Base-by-base conservation (phyloP, 768 basidiomycete species). In the Tylopilus intermedius region DNA sequence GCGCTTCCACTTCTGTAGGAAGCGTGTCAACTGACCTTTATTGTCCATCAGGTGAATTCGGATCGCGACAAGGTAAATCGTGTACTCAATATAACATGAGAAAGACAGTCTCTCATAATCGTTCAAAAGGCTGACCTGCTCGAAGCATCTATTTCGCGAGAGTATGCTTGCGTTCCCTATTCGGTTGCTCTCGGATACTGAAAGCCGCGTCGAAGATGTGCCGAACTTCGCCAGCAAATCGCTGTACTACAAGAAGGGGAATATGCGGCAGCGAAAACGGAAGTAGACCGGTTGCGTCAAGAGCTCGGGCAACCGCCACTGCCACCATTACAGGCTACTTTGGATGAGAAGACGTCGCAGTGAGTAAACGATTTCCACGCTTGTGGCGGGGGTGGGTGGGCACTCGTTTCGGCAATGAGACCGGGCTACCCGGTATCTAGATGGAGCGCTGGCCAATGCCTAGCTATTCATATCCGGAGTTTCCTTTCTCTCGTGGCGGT, bases 261-360 rank as follows among this genome's bases (percentile, higher is more conserved):
- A 57, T 92, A 92, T 62, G 75, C 84, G 13, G 66, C 71, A 8
- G 84, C 89, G 5, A 91, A 91, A 66, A 69, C 69, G 27, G 88
- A 91, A 56, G 90, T 92, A 44, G 90, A 92, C 63, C 72, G 78
- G 48, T 73, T 92, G 42, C 80, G 90, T 38, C 74, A 75, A 47
- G 89, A 92, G 63, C 80, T 92, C 7, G 90, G 88, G 1, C 84
- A 91, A 59, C 71, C 80, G 1, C 82, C 90, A 2, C 68, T 90
- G 11, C 88, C 88, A 2, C 83, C 77, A 60, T 60, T 92, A 42
- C 88, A 91, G 59, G 72, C 73, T 30, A 88, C 82, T 29, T 68
- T 92, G 35, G 89, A 92, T 43, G 90, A 90, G 61, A 88, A 77
- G 65, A 70, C 73, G 27, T 69, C 74, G 13, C 72, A 75, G 78